Evolutionary conservation across 228 moss, liverwort and hornwort species (phyloP).

Genomic region (Sphagnum fallax): DNA sequence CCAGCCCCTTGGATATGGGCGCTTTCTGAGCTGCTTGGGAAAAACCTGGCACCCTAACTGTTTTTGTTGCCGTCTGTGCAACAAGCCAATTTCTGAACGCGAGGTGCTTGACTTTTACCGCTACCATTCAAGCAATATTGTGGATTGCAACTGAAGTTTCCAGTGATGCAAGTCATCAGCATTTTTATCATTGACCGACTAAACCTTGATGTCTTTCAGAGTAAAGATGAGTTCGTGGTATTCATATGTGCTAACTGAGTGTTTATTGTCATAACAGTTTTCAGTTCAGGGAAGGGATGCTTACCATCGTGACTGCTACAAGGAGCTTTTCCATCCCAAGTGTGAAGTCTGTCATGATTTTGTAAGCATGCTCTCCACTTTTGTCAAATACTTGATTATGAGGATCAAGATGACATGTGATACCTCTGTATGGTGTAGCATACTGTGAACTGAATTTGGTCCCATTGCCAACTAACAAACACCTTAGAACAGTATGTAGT

Average conservation of each 20-base stretch:
- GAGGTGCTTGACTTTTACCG: conserved; percentile 34
- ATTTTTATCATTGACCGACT: background rate
- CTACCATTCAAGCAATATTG: background rate
- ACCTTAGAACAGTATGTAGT: too few species aligned
- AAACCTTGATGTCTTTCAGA: too few species aligned
- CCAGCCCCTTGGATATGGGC: conserved; percentile 71
- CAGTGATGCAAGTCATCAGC: background rate
- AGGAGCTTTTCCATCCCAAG: conserved; percentile 97
- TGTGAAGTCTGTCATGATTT: conserved; percentile 92
- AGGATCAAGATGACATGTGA: background rate
- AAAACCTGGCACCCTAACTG: conserved; percentile 93
- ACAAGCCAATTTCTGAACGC: conserved; percentile 75
- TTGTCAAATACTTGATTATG: background rate
- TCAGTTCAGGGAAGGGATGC: conserved; percentile 83
- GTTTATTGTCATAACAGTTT: conserved; percentile 36
- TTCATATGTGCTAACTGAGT: background rate
- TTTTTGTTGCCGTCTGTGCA: conserved; percentile 80
- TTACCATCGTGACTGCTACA: conserved; percentile 90
- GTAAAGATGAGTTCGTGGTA: too few species aligned
- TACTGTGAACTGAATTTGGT: too few species aligned
- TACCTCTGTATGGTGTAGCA: background rate
- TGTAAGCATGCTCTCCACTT: conserved; percentile 31
- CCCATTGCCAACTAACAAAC: too few species aligned
- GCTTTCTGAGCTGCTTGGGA: conserved; percentile 90
- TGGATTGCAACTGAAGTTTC: background rate